Evolutionary conservation across 208 protist genomes (phyloP).

Genomic region (Leishmania turanica): DNA sequence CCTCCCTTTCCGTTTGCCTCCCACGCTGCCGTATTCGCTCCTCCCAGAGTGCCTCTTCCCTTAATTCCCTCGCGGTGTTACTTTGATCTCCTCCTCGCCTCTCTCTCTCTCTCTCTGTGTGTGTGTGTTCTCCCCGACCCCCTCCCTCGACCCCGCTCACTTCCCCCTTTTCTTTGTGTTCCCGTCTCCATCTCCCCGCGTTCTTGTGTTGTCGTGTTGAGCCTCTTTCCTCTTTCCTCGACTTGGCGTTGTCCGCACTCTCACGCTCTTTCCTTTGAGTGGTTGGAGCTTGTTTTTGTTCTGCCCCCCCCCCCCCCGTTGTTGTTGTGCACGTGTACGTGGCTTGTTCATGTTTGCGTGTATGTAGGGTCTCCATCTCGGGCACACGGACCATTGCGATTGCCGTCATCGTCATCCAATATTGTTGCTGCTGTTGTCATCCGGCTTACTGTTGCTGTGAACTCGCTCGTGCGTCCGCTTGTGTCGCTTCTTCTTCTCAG

Average conservation of each 20-base stretch:
- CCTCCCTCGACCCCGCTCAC: neutral
- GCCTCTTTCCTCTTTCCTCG: too few species aligned
- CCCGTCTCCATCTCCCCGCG: neutral
- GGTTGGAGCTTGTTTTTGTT: neutral
- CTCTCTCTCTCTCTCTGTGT: neutral
- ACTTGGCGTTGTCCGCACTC: neutral
- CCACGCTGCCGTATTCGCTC: neutral
- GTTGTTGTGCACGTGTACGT: neutral
- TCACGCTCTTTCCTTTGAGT: neutral
- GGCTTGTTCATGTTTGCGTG: neutral
- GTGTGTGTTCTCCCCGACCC: neutral
- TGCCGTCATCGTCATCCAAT: neutral
- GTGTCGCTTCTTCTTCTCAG: neutral
- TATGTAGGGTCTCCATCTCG: neutral
- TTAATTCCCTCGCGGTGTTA: neutral
- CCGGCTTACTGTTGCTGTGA: too few species aligned
- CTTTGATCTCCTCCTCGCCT: neutral
- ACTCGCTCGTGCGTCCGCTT: neutral
- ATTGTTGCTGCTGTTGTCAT: too few species aligned
- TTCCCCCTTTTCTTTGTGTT: neutral
- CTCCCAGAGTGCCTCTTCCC: neutral
- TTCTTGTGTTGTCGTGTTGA: neutral
- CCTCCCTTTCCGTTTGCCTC: conserved; percentile 1
- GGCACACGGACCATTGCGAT: neutral
- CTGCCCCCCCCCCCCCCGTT: neutral